Base-by-base conservation (phyloP, 805 yeast species). In the Yarrowia hollandica region DNA sequence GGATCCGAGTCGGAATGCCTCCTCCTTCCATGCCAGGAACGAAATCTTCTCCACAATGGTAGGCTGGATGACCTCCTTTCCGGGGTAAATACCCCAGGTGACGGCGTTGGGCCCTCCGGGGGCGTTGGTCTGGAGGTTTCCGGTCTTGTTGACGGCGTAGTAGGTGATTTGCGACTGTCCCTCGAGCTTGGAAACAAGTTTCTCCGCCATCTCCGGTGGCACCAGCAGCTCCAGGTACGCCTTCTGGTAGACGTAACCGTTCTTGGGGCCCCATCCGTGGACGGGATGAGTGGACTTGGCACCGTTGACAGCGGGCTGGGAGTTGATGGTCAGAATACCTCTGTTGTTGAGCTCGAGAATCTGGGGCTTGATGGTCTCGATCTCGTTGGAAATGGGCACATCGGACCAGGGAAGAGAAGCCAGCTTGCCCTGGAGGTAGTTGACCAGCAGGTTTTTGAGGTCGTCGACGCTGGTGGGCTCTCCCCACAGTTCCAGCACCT, bases 41-140 rank as follows among this genome's bases (percentile, higher is more conserved):
- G 97, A 89, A 34, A 85, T 83, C 68, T 84, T 86, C 71, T 92
- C 98, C 18, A 92, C 97, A 70, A 92, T 90, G 0, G 98, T 92
- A 56, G 98, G 97, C 75, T 92, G 98, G 63, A 89, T 79, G 58
- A 92, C 87, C 74, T 92, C 97, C 68, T 86, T 86, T 34, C 96
- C 96, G 23, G 98, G 97, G 82, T 89, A 90, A 59, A 91, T 90
- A 63, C 98, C 98, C 98, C 98, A 92, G 16, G 98, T 92, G 60
- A 92, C 97, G 8, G 98, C 97, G 69, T 89, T 91, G 63, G 95
- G 90, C 62, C 83, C 86, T 60, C 84, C 88, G 42, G 81, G 84
- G 48, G 90, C 83, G 71, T 91, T 91, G 52, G 96, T 82, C 16
- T 64, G 63, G 58, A 90, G 75, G 38, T 82, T 72, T 39, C 80